These are phyloP conservation scores for Pezicula rhizophila DNA, from an alignment of 2,329 filamentous ascomycete genomes.

Conservation along the genomic window DNA sequence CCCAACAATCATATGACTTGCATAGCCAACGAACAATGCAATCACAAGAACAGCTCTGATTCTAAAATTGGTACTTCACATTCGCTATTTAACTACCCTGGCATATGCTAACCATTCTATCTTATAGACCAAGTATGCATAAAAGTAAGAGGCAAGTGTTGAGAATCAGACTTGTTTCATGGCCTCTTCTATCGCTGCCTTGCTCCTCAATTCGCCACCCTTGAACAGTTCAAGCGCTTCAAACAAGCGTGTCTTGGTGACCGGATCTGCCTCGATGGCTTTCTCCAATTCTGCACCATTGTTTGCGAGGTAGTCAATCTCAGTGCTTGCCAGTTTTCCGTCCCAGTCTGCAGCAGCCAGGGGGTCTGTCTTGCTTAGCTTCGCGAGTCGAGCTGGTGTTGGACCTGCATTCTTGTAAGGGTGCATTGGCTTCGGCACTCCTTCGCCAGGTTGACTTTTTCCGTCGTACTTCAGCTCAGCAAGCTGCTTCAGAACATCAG, in stretches of 20 bases:
- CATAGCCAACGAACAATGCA: too few species aligned
- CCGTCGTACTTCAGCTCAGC: slow-evolving; percentile 32
- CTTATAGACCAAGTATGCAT: not conserved
- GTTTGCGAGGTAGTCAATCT: slow-evolving; percentile 41
- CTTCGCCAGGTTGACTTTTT: slow-evolving; percentile 31
- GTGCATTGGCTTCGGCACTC: slow-evolving; percentile 34
- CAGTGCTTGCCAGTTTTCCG: slow-evolving; percentile 32
- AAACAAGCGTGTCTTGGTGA: slow-evolving; percentile 31
- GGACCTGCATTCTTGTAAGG: slow-evolving; percentile 31
- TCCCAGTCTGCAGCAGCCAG: slow-evolving; percentile 33
- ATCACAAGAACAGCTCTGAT: too few species aligned
- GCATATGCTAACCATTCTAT: not conserved
- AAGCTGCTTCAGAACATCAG: slow-evolving; percentile 33
- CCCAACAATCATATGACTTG: too few species aligned
- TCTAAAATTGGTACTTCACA: too few species aligned
- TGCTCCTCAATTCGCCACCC: slow-evolving; percentile 32
- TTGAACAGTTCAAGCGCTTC: slow-evolving; percentile 36
- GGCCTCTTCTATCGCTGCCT: slow-evolving; percentile 31
- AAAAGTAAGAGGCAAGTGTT: too few species aligned
- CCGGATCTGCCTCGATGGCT: slow-evolving; percentile 34
- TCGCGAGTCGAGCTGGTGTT: slow-evolving; percentile 29
- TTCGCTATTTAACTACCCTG: not conserved
- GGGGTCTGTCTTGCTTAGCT: slow-evolving; percentile 33
- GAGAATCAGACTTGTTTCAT: slow-evolving; percentile 16
- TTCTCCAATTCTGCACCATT: slow-evolving; percentile 36